These are phyloP conservation scores for Phialophora tarda DNA, from an alignment of 2,329 filamentous ascomycete species.

Conservation along the genomic window DNA sequence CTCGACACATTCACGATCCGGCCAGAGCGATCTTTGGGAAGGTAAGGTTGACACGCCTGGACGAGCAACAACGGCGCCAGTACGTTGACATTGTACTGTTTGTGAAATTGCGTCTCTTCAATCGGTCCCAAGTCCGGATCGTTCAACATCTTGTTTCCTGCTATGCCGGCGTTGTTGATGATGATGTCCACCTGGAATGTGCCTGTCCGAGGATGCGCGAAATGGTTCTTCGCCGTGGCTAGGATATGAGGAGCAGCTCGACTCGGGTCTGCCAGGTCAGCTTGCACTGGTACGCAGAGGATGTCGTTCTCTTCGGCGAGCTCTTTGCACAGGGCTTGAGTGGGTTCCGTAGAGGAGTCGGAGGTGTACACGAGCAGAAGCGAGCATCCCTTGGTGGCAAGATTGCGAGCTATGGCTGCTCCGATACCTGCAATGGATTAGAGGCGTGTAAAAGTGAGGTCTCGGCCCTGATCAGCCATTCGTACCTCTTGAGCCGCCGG, in stretches of 20 bases:
- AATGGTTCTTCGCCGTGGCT: conserved; percentile 63
- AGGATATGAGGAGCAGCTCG: conserved; percentile 65
- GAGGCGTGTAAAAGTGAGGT: neutral
- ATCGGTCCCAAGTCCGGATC: conserved; percentile 53
- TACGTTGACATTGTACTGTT: conserved; percentile 64
- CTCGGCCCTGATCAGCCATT: conserved; percentile 19
- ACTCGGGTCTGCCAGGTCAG: conserved; percentile 69
- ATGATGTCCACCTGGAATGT: conserved; percentile 49
- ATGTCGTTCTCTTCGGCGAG: conserved; percentile 65
- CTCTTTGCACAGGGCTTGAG: conserved; percentile 60
- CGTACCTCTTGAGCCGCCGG: conserved; percentile 76
- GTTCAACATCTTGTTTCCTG: conserved; percentile 62
- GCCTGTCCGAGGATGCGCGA: conserved; percentile 58
- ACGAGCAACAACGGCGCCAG: conserved; percentile 63
- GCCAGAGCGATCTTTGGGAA: conserved; percentile 63
- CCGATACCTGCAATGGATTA: conserved; percentile 69
- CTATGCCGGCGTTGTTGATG: conserved; percentile 49
- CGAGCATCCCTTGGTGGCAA: conserved; percentile 74
- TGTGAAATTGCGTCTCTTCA: conserved; percentile 58
- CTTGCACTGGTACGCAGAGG: conserved; percentile 65
- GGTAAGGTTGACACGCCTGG: conserved; percentile 59
- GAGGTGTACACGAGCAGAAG: conserved; percentile 75
- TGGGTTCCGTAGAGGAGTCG: conserved; percentile 60
- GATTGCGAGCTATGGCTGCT: conserved; percentile 68
- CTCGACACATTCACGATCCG: conserved; percentile 64